Evolutionary conservation across 2,329 filamentous ascomycete species (phyloP).

Genomic region (Pseudogymnoascus verrucosus): DNA sequence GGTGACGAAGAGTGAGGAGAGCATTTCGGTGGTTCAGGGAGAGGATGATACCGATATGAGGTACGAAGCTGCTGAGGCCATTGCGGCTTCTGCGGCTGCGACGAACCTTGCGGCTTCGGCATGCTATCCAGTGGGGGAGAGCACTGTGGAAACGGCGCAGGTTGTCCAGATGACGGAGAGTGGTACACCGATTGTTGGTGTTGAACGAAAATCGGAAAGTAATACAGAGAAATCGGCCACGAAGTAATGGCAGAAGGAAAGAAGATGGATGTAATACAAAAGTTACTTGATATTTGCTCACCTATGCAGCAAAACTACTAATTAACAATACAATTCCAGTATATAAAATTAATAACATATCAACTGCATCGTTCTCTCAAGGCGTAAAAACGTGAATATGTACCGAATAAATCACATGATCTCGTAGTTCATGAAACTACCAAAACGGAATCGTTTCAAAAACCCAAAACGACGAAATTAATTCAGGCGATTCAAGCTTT

Average conservation of each 20-base stretch:
- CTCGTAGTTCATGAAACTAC: neutral
- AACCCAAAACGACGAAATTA: neutral
- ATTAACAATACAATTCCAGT: neutral
- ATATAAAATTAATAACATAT: neutral
- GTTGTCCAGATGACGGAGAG: neutral
- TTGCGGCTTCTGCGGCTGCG: neutral
- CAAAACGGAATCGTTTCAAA: neutral
- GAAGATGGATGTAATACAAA: neutral
- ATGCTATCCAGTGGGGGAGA: neutral
- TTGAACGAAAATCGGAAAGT: neutral
- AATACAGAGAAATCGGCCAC: neutral
- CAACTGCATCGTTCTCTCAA: neutral
- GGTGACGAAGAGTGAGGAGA: neutral
- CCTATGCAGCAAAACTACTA: neutral
- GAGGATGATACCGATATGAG: neutral
- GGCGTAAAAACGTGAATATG: neutral
- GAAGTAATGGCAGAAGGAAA: neutral
- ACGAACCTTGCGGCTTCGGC: neutral
- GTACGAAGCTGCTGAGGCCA: neutral
- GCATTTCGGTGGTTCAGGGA: neutral
- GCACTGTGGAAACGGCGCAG: neutral
- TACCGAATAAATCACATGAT: neutral
- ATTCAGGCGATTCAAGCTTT: constrained; percentile 2
- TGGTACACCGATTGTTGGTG: neutral
- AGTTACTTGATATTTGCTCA: neutral